Base-by-base conservation (phyloP, 164 flowering plant genomes). In the Litsea cubeba region DNA sequence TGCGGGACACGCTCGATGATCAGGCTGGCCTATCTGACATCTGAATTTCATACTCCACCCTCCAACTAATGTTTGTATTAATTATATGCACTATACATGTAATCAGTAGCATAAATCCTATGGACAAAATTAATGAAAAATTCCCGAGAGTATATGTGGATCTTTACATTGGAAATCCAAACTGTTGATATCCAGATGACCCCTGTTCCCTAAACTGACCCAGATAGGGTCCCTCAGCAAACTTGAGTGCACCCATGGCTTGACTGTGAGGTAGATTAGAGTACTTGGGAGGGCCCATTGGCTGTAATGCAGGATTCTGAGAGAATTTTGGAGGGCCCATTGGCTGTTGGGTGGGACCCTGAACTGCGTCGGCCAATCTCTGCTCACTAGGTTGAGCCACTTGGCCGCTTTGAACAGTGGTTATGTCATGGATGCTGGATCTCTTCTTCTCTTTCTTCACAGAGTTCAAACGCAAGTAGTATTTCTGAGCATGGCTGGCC, bases 401-500 rank as follows among this genome's bases (percentile, higher is more conserved):
- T 0, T 80, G 24, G 50, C 60, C 49, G 58, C 46, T 74, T 1
- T 84, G 86, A 0, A 76, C 83, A 0, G 88, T 83, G 70, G 91
- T 90, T 69, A 90, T 89, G 81, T 91, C 93, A 74, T 91, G 93
- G 50, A 91, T 91, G 83, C 95, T 91, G 10, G 93, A 81, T 22
- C 95, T 78, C 77, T 89, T 91, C 84, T 89, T 81, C 78, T 88
- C 90, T 72, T 88, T 91, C 80, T 86, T 88, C 62, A 51, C 81
- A 0, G 88, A 76, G 20, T 49, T 81, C 20, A 83, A 81, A 20
- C 95, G 88, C 11, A 88, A 86, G 71, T 74, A 89, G 75, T 83
- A 91, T 73, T 90, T 90, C 79, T 90, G 95, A 1, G 95, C 95
- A 72, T 89, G 93, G 77, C 95, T 89, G 20, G 95, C 93, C 28